A percentile compares a stretch with the other conserved stretches of the same genome.
phyloP scores from a whole-genome alignment of 2,329 filamentous ascomycete species.

The Blastomyces parvus region DNA sequence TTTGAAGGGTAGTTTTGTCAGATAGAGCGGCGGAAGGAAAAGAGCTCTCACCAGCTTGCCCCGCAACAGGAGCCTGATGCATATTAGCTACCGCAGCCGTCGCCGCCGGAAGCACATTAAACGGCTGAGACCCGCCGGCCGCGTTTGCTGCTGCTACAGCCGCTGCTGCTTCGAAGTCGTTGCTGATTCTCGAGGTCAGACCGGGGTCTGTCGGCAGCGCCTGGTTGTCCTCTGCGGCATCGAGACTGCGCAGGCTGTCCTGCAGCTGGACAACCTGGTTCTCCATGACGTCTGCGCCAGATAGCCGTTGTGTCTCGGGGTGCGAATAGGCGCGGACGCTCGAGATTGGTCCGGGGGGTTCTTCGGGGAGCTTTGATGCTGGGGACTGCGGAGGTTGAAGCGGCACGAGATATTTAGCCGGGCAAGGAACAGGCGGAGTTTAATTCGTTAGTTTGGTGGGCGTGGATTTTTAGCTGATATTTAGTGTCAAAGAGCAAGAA shows the following conservation, averaged over 20 bases:
- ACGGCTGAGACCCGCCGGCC: not conserved
- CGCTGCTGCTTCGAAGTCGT: slow-evolving; percentile 3
- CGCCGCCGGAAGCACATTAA: not conserved
- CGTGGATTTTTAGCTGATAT: too few relatives aligned
- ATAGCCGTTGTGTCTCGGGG: not conserved
- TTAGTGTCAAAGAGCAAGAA: too few relatives aligned
- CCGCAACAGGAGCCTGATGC: not conserved
- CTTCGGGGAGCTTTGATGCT: not conserved
- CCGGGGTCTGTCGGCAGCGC: slow-evolving; percentile 1
- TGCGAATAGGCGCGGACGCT: not conserved
- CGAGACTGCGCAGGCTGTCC: slow-evolving; percentile 1
- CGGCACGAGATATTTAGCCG: slow-evolving; percentile 1
- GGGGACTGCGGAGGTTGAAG: not conserved
- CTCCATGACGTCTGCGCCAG: not conserved
- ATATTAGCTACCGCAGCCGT: not conserved
- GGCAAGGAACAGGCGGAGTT: not conserved
- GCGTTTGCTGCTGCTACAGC: not conserved
- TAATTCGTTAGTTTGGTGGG: not conserved
- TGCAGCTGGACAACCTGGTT: slow-evolving; percentile 6
- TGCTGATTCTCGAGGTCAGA: not conserved
- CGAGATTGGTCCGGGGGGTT: not conserved
- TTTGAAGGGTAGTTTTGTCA: not conserved
- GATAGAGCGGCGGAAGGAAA: not conserved
- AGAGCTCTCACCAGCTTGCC: not conserved
- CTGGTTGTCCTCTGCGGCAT: not conserved